These are phyloP conservation scores for Citrus medica DNA, from an alignment of 345 rosid species.

Conservation along the genomic window DNA sequence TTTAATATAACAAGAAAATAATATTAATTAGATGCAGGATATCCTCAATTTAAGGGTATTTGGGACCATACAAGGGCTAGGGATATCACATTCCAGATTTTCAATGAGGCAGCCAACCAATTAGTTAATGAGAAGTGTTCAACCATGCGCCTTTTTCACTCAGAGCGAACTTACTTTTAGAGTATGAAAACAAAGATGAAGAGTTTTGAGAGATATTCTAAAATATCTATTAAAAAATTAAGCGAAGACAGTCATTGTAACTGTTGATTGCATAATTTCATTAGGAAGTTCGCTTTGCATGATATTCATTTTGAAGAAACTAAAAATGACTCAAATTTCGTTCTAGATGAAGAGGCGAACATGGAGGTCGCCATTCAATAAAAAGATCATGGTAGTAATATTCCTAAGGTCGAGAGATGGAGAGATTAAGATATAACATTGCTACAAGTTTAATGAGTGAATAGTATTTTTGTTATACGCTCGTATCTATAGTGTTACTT, in stretches of 20 bases:
- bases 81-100: background rate
- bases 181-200: background rate
- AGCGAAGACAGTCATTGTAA: background rate
- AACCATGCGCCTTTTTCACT: background rate
- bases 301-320: background rate
- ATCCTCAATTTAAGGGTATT: background rate
- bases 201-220: background rate
- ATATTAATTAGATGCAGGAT: too few relatives aligned
- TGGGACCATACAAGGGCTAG: background rate
- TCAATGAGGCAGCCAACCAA: background rate
- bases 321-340: background rate
- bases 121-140: background rate
- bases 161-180: background rate
- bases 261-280: background rate
- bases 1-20: too few relatives aligned
- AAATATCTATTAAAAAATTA: background rate
- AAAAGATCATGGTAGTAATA: background rate
- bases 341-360: background rate
- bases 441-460: too few relatives aligned
- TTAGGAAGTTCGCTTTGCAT: background rate
- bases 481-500: too few relatives aligned
- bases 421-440: too few relatives aligned
- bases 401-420: too few relatives aligned
- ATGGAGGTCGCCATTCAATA: background rate
- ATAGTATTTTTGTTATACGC: too few relatives aligned